These are phyloP conservation scores for Drechslerella coelobrocha DNA, from an alignment of 2,329 filamentous ascomycete species.

Conservation along the genomic window DNA sequence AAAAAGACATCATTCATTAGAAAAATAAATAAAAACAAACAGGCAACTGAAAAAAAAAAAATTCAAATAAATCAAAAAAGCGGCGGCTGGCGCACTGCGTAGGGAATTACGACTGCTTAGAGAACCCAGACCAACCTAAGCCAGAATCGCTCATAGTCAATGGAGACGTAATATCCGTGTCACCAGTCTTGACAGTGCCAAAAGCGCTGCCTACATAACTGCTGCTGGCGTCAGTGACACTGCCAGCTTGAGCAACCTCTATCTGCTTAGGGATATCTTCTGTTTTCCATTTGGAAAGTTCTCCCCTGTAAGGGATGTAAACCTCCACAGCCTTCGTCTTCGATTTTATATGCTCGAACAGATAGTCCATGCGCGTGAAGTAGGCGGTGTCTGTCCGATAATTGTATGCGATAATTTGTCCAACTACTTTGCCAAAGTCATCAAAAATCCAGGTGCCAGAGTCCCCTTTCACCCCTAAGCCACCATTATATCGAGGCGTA, in stretches of 20 bases:
- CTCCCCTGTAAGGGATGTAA: constrained; percentile 47
- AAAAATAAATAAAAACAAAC: too few species aligned
- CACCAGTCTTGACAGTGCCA: constrained; percentile 35
- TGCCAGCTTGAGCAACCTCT: constrained; percentile 24
- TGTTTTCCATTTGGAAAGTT: constrained; percentile 47
- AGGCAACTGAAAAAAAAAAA: too few species aligned
- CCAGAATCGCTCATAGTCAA: constrained; percentile 43
- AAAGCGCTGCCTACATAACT: constrained; percentile 45
- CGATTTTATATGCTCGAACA: constrained; percentile 50
- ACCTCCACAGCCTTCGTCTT: constrained; percentile 49
- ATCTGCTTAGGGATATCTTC: constrained; percentile 37
- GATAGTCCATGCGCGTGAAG: constrained; percentile 48
- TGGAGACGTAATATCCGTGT: constrained; percentile 47
- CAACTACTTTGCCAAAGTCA: constrained; percentile 49
- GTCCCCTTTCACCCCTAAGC: constrained; percentile 41
- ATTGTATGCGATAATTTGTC: constrained; percentile 51
- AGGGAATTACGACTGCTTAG: constrained; percentile 7
- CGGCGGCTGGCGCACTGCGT: too few species aligned
- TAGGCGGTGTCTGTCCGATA: constrained; percentile 48
- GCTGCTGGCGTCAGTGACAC: constrained; percentile 42
- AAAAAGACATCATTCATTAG: too few species aligned
- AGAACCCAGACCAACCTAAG: constrained; percentile 40
- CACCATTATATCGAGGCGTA: constrained; percentile 47
- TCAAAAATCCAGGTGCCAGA: constrained; percentile 50
- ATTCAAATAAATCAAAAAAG: too few species aligned